A percentile compares a stretch with the other conserved stretches of the same genome.
Conservation (phyloP, 2,329 filamentous ascomycete species). For the Fusarium sp. region DNA sequence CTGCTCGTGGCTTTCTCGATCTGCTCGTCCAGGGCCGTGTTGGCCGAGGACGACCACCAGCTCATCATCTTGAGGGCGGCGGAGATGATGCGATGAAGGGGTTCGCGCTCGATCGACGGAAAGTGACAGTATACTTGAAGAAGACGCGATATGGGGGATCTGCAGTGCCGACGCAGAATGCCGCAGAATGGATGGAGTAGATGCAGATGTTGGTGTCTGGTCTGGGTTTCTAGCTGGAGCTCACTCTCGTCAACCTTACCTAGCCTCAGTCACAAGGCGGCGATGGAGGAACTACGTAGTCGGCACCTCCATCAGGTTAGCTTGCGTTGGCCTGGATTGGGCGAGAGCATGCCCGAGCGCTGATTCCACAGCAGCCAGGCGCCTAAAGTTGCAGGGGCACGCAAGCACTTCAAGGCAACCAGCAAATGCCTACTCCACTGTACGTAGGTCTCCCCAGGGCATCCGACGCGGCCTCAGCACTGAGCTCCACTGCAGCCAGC, state of each 20-base stretch:
- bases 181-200: slow-evolving; percentile 20
- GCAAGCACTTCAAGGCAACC: slow-evolving; percentile 8
- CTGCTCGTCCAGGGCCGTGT: slow-evolving; percentile 94
- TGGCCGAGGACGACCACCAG: slow-evolving; percentile 94
- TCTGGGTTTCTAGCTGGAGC: slow-evolving; percentile 32
- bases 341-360: background rate
- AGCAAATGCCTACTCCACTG: background rate
- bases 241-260: slow-evolving; percentile 35
- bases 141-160: slow-evolving; percentile 1
- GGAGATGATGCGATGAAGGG: slow-evolving; percentile 10
- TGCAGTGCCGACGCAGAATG: slow-evolving; percentile 2
- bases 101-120: slow-evolving; percentile 12
- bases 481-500: background rate
- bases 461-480: background rate
- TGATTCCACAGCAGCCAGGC: slow-evolving; percentile 35
- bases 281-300: slow-evolving; percentile 39
- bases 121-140: background rate
- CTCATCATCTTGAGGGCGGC: slow-evolving; percentile 74
- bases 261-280: slow-evolving; percentile 39
- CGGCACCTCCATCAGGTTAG: slow-evolving; percentile 34
- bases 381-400: slow-evolving; percentile 9
- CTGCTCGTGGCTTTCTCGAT: slow-evolving; percentile 95
- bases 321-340: slow-evolving; percentile 29
- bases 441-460: background rate
- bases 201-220: slow-evolving; percentile 32